These are phyloP conservation scores for Aspergillus cavernicola DNA, from an alignment of 495 filamentous ascomycete genomes.

Conservation along the genomic window DNA sequence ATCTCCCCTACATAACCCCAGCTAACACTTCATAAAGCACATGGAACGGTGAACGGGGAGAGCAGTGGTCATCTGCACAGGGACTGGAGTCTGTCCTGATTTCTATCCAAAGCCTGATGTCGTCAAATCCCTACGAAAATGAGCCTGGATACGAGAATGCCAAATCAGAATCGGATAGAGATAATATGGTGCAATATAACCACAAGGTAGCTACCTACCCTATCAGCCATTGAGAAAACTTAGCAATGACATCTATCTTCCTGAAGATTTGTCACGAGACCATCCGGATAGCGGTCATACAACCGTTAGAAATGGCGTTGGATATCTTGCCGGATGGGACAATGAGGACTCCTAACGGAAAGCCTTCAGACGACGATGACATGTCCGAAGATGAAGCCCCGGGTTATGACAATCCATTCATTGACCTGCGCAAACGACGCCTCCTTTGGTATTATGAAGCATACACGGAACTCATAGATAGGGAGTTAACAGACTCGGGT, in stretches of 20 bases:
- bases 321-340: conserved; percentile 55
- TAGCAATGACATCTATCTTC: neutral
- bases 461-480: conserved; percentile 68
- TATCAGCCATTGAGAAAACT: neutral
- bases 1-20: neutral
- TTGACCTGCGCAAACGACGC: conserved; percentile 83
- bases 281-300: conserved; percentile 78
- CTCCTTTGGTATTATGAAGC: conserved; percentile 96
- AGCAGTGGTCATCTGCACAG: conserved; percentile 95
- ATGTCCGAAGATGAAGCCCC: conserved; percentile 22
- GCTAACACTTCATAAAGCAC: conserved; percentile 58
- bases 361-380: conserved; percentile 36
- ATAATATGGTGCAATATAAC: conserved; percentile 74
- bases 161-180: conserved; percentile 62
- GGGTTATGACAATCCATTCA: conserved; percentile 67
- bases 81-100: conserved; percentile 91
- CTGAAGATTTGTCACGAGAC: conserved; percentile 88
- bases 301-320: conserved; percentile 77
- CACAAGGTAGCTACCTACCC: conserved; percentile 61
- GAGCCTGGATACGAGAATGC: conserved; percentile 89
- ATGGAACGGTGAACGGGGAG: conserved; percentile 83
- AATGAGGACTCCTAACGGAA: conserved; percentile 23
- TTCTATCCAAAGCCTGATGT: conserved; percentile 96
- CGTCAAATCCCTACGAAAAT: conserved; percentile 89
- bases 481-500: conserved; percentile 36